A percentile compares a stretch with the other conserved stretches of the same genome.
Evolutionary conservation across 1,139 yeast species (phyloP).

Genomic region (Pichia sp.): DNA sequence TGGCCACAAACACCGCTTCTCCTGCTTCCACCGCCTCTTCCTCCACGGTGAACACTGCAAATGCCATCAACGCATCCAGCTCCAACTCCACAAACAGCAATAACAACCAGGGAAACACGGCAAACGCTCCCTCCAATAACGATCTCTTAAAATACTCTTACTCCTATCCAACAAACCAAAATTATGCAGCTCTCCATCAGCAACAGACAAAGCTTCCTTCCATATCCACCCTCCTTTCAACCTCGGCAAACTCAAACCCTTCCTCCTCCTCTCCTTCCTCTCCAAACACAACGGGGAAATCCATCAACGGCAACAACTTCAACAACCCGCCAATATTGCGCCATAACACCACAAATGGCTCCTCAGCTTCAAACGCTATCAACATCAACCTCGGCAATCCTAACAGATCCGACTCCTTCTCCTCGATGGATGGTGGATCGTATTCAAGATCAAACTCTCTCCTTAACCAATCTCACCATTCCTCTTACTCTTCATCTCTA

Average conservation of each 20-base stretch:
- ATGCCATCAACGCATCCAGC: too few species aligned
- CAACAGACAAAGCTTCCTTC: slow-evolving; percentile 9
- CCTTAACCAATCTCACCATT: slow-evolving; percentile 2
- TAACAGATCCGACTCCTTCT: slow-evolving; percentile 15
- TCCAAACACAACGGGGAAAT: not conserved
- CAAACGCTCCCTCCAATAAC: not conserved
- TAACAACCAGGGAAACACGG: not conserved
- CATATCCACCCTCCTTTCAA: slow-evolving; percentile 11
- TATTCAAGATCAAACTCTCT: slow-evolving; percentile 25
- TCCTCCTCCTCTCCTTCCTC: not conserved
- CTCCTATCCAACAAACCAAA: slow-evolving; percentile 2
- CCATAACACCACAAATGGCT: not conserved
- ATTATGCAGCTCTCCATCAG: not conserved
- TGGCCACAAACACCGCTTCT: too few species aligned
- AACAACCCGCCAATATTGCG: not conserved
- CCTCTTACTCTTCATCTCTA: slow-evolving; percentile 6
- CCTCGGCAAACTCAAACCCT: not conserved
- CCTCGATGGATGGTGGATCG: slow-evolving; percentile 18
- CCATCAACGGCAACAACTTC: not conserved
- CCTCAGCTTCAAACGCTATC: not conserved
- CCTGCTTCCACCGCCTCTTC: too few species aligned
- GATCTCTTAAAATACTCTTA: slow-evolving; percentile 15
- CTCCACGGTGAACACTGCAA: too few species aligned
- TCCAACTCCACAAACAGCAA: too few species aligned
- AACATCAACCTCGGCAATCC: too few species aligned